Evolutionary conservation across 2,329 filamentous ascomycete genomes (phyloP), one percentile per base, ranked within the genome.

Genomic region (Aphanocladium album): DNA sequence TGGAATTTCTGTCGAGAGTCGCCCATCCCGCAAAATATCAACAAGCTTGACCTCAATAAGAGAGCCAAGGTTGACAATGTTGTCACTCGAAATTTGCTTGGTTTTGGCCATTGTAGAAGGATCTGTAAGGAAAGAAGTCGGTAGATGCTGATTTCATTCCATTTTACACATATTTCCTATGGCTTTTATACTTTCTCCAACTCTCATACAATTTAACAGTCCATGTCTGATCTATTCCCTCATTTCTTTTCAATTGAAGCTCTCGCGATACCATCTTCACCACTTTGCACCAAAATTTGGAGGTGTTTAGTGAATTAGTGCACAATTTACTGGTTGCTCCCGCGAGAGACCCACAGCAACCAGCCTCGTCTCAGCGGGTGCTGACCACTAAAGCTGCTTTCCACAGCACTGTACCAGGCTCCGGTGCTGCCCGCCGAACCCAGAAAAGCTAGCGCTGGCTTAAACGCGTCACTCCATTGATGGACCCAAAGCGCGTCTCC

Each of bases 251-350:
- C 7, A n/a, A 37, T 19, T 39, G 30, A 49, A 57, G 54, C 43
- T 39, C 30, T 57, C 30, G 54, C 45, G 43, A 57, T 47, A 39
- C 41, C 17, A 37, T 14, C 8, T 49, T 49, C 43, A 39, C 54
- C 21, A 49, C 33, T 7, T 23, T 16, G 11, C 9, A 16, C 30
- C 17, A 47, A 19, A 8, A n/a, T 49, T 14, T 7, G 16, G 30
- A 27, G 43, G 54, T 39, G 54, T 49, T 57, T 57, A 47, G 54
- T 57, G 54, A 57, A 37, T 27, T 49, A 47, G 43, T 47, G 43
- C 54, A 57, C 54, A 3, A 2, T 57, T 39, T 27, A 27, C n/a
- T 37, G 54, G 54, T 39, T 49, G 43, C 43, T 16, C 7, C 41
- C 27, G n/a, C 30, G 53, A 17, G 6, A 45, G 39, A 14, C 25